A percentile compares a stretch with the other conserved stretches of the same genome.
Conservation (phyloP, 2,329 filamentous ascomycete species). For the Aureobasidium subglaciale region DNA sequence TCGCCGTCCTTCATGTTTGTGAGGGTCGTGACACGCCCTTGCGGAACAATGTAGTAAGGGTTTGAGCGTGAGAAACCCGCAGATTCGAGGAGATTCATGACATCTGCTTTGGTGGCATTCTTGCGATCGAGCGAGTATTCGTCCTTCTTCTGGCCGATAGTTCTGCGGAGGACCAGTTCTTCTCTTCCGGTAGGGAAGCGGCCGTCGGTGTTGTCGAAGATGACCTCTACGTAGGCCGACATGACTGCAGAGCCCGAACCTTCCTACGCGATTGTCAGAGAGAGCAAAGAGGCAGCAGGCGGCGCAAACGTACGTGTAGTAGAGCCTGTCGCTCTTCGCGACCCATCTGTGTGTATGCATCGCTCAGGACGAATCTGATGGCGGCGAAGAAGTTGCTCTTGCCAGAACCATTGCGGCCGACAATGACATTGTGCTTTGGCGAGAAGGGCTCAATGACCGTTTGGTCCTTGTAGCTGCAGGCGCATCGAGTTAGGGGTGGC, state of each 20-base stretch:
- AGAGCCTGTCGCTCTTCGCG: constrained; percentile 92
- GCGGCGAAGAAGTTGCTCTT: constrained; percentile 99
- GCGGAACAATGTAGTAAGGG: constrained; percentile 97
- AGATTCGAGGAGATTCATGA: constrained; percentile 90
- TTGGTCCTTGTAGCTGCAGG: constrained; percentile 90
- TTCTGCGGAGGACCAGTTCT: constrained; percentile 83
- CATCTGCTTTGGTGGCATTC: constrained; percentile 88
- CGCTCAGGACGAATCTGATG: constrained; percentile 95
- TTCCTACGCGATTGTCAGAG: constrained; percentile 46
- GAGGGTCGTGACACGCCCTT: constrained; percentile 88
- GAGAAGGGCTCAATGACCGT: constrained; percentile 98
- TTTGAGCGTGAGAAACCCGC: constrained; percentile 96
- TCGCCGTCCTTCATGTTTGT: constrained; percentile 99
- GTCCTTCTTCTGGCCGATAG: constrained; percentile 95
- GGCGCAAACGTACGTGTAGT: constrained; percentile 58
- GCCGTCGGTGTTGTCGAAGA: constrained; percentile 96
- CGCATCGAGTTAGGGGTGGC: constrained; percentile 1
- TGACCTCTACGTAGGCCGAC: constrained; percentile 98
- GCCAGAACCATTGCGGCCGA: constrained; percentile 96
- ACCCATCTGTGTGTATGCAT: constrained; percentile 93
- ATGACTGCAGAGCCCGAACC: constrained; percentile 96
- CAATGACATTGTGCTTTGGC: constrained; percentile 94
- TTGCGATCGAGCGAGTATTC: constrained; percentile 97
- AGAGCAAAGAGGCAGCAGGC: not conserved
- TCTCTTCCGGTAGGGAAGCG: constrained; percentile 90